These are phyloP conservation scores for Aspergillus pseudoglaucus DNA, from an alignment of 2,329 filamentous ascomycete species.

Conservation along the genomic window DNA sequence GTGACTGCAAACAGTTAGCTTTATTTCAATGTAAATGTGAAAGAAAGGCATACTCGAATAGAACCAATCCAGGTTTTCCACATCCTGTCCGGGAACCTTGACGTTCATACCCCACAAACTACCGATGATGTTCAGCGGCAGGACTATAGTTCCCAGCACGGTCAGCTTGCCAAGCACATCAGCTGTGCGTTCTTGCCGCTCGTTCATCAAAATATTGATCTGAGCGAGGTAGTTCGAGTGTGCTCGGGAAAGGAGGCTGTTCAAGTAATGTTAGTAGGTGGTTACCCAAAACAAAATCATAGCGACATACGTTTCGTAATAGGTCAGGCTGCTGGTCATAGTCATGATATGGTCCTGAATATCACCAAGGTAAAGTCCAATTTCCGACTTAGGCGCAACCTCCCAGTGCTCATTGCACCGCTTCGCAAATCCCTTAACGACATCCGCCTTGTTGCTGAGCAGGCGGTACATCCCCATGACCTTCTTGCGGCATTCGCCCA, in stretches of 20 bases:
- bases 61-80: slow-evolving; percentile 73
- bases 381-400: slow-evolving; percentile 87
- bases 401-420: slow-evolving; percentile 98
- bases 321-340: slow-evolving; percentile 92
- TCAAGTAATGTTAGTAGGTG: slow-evolving; percentile 2
- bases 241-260: slow-evolving; percentile 76
- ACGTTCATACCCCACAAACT: slow-evolving; percentile 99
- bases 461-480: slow-evolving; percentile 94
- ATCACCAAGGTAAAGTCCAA: slow-evolving; percentile 94
- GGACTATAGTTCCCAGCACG: slow-evolving; percentile 89
- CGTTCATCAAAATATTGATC: slow-evolving; percentile 98
- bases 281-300: background rate
- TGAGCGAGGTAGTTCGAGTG: slow-evolving; percentile 98
- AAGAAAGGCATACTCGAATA: slow-evolving; percentile 43
- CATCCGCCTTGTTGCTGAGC: slow-evolving; percentile 93
- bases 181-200: slow-evolving; percentile 89
- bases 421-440: slow-evolving; percentile 98
- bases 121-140: slow-evolving; percentile 98
- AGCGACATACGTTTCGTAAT: slow-evolving; percentile 80
- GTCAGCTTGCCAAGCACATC: slow-evolving; percentile 93
- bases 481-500: slow-evolving; percentile 91
- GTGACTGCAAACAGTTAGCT: slow-evolving; percentile 46
- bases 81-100: slow-evolving; percentile 85
- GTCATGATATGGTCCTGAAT: slow-evolving; percentile 99
- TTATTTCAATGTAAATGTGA: background rate